phyloP scores from a whole-genome alignment of 495 filamentous ascomycete genomes.

The Neurospora sp. region DNA sequence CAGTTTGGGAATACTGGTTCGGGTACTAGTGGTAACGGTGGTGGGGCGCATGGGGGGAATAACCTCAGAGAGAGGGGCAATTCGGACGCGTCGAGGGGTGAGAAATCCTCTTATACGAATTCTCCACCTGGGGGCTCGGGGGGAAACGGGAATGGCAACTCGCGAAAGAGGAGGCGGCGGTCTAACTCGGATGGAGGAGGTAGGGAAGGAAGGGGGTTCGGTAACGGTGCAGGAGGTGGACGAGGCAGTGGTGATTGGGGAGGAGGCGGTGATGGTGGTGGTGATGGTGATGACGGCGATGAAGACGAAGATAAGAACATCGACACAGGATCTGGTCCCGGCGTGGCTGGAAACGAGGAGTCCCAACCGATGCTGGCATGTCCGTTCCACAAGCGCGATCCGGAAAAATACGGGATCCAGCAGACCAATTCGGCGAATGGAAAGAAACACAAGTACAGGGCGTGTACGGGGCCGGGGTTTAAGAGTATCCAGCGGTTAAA shows the following conservation, averaged over 20 bases:
- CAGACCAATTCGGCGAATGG: slow-evolving; percentile 5
- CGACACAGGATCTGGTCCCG: not conserved
- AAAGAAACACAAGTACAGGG: slow-evolving; percentile 15
- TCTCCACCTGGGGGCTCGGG: not conserved
- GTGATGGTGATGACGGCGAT: slow-evolving; percentile 8
- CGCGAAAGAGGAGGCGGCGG: slow-evolving; percentile 10
- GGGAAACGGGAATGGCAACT: not conserved
- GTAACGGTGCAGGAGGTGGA: not conserved
- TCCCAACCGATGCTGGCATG: slow-evolving; percentile 10
- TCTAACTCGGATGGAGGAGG: slow-evolving; percentile 5
- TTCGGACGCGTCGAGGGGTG: slow-evolving; percentile 3
- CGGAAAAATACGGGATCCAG: slow-evolving; percentile 16
- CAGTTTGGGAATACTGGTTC: slow-evolving; percentile 9
- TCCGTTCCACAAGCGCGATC: slow-evolving; percentile 17
- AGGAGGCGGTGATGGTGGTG: not conserved
- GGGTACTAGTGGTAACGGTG: too few species aligned
- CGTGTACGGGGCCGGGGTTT: slow-evolving; percentile 16
- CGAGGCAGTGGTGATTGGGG: not conserved
- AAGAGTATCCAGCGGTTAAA: slow-evolving; percentile 20
- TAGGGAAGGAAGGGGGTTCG: not conserved
- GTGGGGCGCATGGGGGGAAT: not conserved
- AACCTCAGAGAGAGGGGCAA: not conserved
- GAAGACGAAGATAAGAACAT: slow-evolving; percentile 9
- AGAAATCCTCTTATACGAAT: slow-evolving; percentile 2
- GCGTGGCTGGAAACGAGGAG: slow-evolving; percentile 1